Percentiles rank a stretch among this genome's conserved stretches.
Conservation (phyloP, 169 alveolate species). For the Neospora caninum region DNA sequence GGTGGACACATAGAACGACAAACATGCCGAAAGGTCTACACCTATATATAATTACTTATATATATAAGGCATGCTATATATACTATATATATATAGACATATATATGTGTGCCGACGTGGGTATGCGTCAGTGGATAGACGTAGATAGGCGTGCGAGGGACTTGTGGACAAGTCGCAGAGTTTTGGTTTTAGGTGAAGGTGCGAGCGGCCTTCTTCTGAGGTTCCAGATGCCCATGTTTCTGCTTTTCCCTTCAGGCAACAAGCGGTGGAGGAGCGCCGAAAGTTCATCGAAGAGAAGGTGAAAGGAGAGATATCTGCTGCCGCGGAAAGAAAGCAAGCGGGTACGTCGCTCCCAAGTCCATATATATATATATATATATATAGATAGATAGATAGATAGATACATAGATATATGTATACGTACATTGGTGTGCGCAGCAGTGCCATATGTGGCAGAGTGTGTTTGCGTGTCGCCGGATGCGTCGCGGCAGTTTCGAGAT, state of each 20-base stretch:
- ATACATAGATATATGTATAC: not conserved
- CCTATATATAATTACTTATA: no score
- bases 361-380: not conserved
- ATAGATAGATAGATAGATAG: not conserved
- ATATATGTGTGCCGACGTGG: no score
- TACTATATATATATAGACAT: not conserved
- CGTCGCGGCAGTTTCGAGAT: no score
- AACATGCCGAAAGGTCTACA: not conserved
- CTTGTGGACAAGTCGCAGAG: no score
- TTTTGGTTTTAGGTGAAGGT: no score
- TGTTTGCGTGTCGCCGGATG: no score
- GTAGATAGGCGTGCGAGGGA: no score
- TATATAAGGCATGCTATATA: no score
- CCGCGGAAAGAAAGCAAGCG: conserved; percentile 3
- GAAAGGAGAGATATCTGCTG: conserved; percentile 1
- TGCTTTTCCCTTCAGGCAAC: not conserved
- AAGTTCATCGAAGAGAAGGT: not conserved
- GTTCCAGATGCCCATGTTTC: no score
- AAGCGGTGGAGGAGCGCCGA: conserved; percentile 21
- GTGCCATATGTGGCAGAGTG: no score
- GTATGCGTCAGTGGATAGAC: no score
- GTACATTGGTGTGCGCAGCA: not conserved
- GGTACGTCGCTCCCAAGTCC: not conserved
- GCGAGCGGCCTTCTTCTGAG: no score
- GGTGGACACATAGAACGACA: not conserved